phyloP scores from a whole-genome alignment of 1,284 basidiomycete genomes.

The Prillingera fragicola region DNA sequence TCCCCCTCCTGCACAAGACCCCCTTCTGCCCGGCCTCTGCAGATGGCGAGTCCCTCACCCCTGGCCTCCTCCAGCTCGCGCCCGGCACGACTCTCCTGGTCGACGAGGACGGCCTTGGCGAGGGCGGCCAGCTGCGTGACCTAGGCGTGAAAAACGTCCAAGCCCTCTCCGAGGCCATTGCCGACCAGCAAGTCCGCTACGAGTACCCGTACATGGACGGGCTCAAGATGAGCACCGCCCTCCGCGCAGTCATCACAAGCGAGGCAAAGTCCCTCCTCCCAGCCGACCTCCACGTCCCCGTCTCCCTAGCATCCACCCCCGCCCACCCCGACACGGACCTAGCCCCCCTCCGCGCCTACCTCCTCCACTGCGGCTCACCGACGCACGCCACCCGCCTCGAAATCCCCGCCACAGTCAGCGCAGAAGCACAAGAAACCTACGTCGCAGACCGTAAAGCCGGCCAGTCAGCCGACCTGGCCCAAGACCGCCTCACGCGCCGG shows the following conservation, averaged over 20 bases:
- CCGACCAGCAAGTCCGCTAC: constrained; percentile 38
- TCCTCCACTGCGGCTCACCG: constrained; percentile 17
- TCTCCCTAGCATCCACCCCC: constrained; percentile 3
- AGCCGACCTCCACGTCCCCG: constrained; percentile 34
- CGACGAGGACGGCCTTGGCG: constrained; percentile 30
- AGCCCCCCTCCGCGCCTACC: constrained; percentile 25
- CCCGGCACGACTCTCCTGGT: constrained; percentile 22
- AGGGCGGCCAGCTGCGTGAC: constrained; percentile 41
- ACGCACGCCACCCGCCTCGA: constrained; percentile 20
- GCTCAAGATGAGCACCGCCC: constrained; percentile 41
- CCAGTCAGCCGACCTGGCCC: constrained; percentile 21
- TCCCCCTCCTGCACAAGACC: constrained; percentile 33
- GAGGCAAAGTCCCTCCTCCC: constrained; percentile 44
- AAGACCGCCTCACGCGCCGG: constrained; percentile 35
- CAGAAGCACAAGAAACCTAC: constrained; percentile 40
- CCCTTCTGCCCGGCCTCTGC: constrained; percentile 31
- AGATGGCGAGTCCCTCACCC: constrained; percentile 31
- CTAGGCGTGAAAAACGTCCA: constrained; percentile 41
- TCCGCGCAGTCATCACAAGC: constrained; percentile 33
- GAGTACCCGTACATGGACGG: constrained; percentile 46
- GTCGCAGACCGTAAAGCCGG: constrained; percentile 28
- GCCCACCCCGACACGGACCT: constrained; percentile 11
- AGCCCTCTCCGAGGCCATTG: constrained; percentile 32
- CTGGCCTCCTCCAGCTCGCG: constrained; percentile 42
- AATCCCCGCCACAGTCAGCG: constrained; percentile 37